phyloP scores from a whole-genome alignment of 1,284 basidiomycete species.

The Melampsora abietis-canadensis region DNA sequence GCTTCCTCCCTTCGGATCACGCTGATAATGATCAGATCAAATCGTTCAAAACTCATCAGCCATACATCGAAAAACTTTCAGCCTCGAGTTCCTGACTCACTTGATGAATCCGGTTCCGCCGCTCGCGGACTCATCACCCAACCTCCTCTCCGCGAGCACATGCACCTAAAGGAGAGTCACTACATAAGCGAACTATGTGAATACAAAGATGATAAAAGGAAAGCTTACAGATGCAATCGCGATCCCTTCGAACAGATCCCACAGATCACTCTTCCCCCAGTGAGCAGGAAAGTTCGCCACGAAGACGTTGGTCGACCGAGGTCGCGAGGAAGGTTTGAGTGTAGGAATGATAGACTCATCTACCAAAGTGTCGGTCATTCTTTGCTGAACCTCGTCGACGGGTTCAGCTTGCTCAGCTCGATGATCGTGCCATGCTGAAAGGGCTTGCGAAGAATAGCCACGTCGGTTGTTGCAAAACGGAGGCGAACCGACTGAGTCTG shows the following conservation, averaged over 20 bases:
- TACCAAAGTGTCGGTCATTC: not conserved
- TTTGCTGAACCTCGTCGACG: not conserved
- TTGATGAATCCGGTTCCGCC: conserved; percentile 39
- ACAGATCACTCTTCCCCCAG: conserved; percentile 39
- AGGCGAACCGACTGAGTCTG: not conserved
- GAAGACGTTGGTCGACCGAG: conserved; percentile 30
- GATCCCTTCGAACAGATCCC: conserved; percentile 41
- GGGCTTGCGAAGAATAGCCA: not conserved
- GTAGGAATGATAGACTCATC: conserved; percentile 18
- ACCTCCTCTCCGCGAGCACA: conserved; percentile 26
- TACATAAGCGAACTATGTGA: no score
- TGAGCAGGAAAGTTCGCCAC: conserved; percentile 39
- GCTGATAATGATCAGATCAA: not conserved
- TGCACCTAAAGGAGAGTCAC: conserved; percentile 18
- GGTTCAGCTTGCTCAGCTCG: not conserved
- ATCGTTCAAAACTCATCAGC: not conserved
- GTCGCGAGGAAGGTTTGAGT: conserved; percentile 1
- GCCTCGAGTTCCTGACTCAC: not conserved
- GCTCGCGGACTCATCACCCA: conserved; percentile 7
- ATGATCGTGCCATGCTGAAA: not conserved
- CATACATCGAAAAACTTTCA: no score
- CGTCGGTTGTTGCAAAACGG: not conserved
- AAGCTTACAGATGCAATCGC: conserved; percentile 17
- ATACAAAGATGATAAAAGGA: no score
- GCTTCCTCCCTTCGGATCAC: conserved; percentile 27